Evolutionary conservation across 495 filamentous ascomycete genomes (phyloP).

Genomic region (Cercophora scortea): DNA sequence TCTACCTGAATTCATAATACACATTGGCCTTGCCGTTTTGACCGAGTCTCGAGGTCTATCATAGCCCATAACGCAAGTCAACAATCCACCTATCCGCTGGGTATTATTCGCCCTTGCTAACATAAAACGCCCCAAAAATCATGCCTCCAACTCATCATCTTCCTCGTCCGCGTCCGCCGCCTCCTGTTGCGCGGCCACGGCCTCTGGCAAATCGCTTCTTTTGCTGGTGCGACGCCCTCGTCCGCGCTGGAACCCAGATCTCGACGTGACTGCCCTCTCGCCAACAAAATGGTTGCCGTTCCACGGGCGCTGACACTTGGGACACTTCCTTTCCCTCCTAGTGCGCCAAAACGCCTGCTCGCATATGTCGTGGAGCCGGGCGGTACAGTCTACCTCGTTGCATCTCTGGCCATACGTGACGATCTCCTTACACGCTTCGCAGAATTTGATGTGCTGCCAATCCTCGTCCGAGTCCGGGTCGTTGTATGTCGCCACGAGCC

Average conservation of each 20-base stretch:
- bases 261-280: slow-evolving; percentile 58
- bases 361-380: slow-evolving; percentile 74
- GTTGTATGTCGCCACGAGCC: slow-evolving; percentile 82
- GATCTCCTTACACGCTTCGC: slow-evolving; percentile 83
- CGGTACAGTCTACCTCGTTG: slow-evolving; percentile 53
- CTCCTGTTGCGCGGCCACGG: slow-evolving; percentile 14
- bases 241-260: slow-evolving; percentile 35
- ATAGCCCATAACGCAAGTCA: not conserved
- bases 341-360: slow-evolving; percentile 63
- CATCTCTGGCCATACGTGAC: slow-evolving; percentile 86
- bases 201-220: slow-evolving; percentile 14
- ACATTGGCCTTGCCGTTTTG: too few species aligned
- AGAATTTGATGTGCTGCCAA: slow-evolving; percentile 72
- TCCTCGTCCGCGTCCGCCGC: slow-evolving; percentile 20
- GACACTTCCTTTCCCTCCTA: slow-evolving; percentile 54
- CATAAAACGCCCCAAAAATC: not conserved
- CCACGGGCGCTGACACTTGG: slow-evolving; percentile 67
- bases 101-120: not conserved
- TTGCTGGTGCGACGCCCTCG: slow-evolving; percentile 20
- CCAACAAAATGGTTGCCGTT: slow-evolving; percentile 70
- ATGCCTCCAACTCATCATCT: slow-evolving; percentile 7
- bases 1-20: too few species aligned
- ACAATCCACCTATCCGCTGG: not conserved
- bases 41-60: too few species aligned
- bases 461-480: slow-evolving; percentile 51